Evolutionary conservation across 2,329 filamentous ascomycete species (phyloP), one percentile per base, ranked within the genome.

Genomic region (Claviceps capensis): DNA sequence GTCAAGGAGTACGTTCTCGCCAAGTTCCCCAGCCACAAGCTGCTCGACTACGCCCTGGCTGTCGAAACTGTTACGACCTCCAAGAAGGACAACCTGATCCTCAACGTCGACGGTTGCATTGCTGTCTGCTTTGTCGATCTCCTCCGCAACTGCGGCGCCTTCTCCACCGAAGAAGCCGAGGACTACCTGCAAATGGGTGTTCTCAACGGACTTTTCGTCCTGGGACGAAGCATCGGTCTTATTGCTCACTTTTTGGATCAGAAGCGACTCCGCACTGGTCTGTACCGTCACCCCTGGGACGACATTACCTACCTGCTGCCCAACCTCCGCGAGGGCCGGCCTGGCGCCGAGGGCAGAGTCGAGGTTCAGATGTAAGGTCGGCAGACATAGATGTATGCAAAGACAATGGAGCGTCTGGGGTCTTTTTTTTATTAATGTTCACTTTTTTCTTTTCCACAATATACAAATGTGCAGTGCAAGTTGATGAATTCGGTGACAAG

Each of bases 191-290:
- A 83, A 72, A 98, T 97, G 90, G 93, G 93, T 81, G 93, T 98
- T 48, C 83, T 98, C 63, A 98, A 98, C 81, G 93, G 93, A 77
- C 86, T 98, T 56, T 98, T 98, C 79, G 93, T 98, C 47, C 83
- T 98, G 55, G 93, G 93, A 67, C 86, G 93, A 67, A 88, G 82
- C 71, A 98, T 98, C 66, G 93, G 93, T 87, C 80, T 98, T 61
- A 98, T 98, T 85, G 93, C 93, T 66, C 93, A 98, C 75, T 97
- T 91, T 81, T 84, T 98, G 64, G 93, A 98, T 77, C 93, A 98
- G 82, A 98, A 98, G 90, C 84, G 93, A 73, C 81, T 98, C 72
- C 86, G 91, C 65, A 98, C 93, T 66, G 93, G 93, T 70, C 83
- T 98, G 60, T 98, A 98, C 86, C 86, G 93, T 70, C 89, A 95